These are phyloP conservation scores for Chytriomyces sp. DNA, from an alignment of 192 early-diverging fungal genomes.

Conservation along the genomic window DNA sequence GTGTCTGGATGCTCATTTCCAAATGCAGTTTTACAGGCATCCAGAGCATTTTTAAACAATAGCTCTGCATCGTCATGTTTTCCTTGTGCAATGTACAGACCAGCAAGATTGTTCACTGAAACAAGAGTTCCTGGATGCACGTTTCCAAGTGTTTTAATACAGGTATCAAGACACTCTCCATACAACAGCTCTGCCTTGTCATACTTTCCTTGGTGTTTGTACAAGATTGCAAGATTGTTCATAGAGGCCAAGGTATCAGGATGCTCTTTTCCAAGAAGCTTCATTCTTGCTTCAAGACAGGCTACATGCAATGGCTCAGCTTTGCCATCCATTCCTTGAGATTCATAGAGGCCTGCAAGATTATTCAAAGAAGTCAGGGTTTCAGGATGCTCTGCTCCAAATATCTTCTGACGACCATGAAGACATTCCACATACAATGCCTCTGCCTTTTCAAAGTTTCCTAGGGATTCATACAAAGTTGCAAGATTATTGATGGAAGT, in stretches of 20 bases:
- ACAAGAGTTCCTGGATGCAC: background rate
- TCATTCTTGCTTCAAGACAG: slow-evolving; percentile 1
- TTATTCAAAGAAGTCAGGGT: background rate
- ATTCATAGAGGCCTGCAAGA: slow-evolving; percentile 12
- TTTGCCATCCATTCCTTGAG: background rate
- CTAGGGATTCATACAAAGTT: background rate
- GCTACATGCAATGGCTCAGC: slow-evolving; percentile 25
- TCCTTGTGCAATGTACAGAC: background rate
- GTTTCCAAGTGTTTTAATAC: background rate
- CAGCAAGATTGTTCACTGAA: background rate
- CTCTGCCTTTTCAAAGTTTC: slow-evolving; percentile 20
- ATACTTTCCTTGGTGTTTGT: background rate
- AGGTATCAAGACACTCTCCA: background rate
- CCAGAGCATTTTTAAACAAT: slow-evolving; percentile 16
- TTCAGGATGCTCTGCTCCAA: slow-evolving; percentile 19
- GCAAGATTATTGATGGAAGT: slow-evolving; percentile 27
- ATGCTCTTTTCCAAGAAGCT: slow-evolving; percentile 22
- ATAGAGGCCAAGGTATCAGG: background rate
- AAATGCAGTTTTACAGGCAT: slow-evolving; percentile 1
- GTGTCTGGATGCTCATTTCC: slow-evolving; percentile 32
- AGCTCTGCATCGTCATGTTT: slow-evolving; percentile 7
- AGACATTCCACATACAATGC: slow-evolving; percentile 11
- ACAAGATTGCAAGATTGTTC: background rate
- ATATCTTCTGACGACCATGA: slow-evolving; percentile 7
- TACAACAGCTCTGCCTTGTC: background rate